Evolutionary conservation across 1,284 basidiomycete species (phyloP).

Genomic region (Moesziomyces globuligerus): DNA sequence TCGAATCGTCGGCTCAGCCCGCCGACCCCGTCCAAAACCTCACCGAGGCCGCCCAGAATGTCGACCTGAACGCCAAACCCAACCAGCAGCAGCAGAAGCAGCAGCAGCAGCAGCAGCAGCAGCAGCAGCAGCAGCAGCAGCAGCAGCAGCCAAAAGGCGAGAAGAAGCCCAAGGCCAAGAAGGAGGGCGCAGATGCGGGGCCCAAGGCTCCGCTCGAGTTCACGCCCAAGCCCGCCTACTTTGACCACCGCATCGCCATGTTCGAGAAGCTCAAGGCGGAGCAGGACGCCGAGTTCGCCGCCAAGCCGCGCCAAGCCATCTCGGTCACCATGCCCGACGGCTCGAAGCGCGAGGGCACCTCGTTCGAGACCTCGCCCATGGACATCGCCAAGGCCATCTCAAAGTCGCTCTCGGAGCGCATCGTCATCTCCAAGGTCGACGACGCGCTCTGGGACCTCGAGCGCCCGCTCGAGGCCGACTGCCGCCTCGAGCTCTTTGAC

Average conservation of each 20-base stretch:
- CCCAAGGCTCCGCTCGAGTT: slow-evolving; percentile 70
- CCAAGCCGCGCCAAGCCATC: slow-evolving; percentile 86
- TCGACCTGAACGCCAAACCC: slow-evolving; percentile 40
- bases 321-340: slow-evolving; percentile 88
- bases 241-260: slow-evolving; percentile 87
- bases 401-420: slow-evolving; percentile 85
- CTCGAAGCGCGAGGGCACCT: slow-evolving; percentile 80
- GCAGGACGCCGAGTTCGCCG: slow-evolving; percentile 82
- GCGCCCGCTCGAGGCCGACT: slow-evolving; percentile 85
- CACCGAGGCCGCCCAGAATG: slow-evolving; percentile 44
- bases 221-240: slow-evolving; percentile 84
- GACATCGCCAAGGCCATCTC: slow-evolving; percentile 87
- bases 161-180: slow-evolving; percentile 56
- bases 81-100: slow-evolving; percentile 23
- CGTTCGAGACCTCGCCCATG: slow-evolving; percentile 97
- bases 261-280: slow-evolving; percentile 90
- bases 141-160: slow-evolving; percentile 47
- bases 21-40: slow-evolving; percentile 46
- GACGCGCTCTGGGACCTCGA: slow-evolving; percentile 93
- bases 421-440: slow-evolving; percentile 95
- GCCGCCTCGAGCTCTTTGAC: slow-evolving; percentile 85
- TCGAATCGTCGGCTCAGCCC: slow-evolving; percentile 49
- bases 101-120: slow-evolving; percentile 16
- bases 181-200: slow-evolving; percentile 38
- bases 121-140: slow-evolving; percentile 30